Evolutionary conservation across 2,329 filamentous ascomycete genomes (phyloP).

Genomic region (Paecilomyces variotii): DNA sequence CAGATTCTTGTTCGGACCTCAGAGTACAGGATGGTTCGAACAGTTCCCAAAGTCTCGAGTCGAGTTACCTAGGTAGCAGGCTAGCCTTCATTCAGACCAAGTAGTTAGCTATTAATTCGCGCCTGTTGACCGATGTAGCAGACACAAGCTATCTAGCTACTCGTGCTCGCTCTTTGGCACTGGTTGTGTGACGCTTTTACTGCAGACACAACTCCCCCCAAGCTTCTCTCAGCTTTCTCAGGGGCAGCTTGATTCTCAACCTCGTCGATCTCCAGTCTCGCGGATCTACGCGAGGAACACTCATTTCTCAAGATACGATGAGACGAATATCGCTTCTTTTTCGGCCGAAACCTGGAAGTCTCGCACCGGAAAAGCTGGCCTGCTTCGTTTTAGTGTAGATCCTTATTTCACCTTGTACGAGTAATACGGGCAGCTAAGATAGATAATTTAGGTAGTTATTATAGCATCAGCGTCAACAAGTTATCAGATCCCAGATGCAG

Average conservation of each 20-base stretch:
- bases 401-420: background rate
- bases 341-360: background rate
- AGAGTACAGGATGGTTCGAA: too few relatives aligned
- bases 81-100: background rate
- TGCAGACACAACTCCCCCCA: background rate
- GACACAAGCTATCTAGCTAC: background rate
- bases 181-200: background rate
- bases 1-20: too few relatives aligned
- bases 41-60: too few relatives aligned
- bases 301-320: background rate
- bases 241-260: background rate
- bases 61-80: too few relatives aligned
- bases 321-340: background rate
- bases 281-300: background rate
- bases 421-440: background rate
- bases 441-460: background rate
- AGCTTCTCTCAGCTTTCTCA: background rate
- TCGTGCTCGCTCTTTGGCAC: background rate
- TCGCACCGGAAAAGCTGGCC: background rate
- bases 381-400: background rate
- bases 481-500: background rate
- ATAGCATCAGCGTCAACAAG: background rate
- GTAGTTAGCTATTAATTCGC: background rate
- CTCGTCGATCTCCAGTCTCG: background rate
- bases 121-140: background rate